Percentiles rank a stretch among this genome's conserved stretches.
phyloP scores from a whole-genome alignment of 2,329 filamentous ascomycete species.

The Ophiostoma triangulosporum region DNA sequence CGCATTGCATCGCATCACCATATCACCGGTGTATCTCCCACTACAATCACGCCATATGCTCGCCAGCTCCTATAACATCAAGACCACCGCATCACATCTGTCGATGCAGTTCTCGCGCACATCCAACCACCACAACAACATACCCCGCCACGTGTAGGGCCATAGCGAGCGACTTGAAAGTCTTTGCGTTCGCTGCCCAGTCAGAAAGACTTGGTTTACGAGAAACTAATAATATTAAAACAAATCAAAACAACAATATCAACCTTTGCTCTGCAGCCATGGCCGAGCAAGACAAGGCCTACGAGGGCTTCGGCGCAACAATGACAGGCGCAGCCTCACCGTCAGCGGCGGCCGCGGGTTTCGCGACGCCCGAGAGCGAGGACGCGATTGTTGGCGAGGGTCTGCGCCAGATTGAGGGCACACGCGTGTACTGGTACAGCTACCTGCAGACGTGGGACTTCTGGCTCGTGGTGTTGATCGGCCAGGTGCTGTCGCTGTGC shows the following conservation, averaged over 20 bases:
- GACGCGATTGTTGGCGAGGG: slow-evolving; percentile 33
- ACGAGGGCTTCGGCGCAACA: slow-evolving; percentile 2
- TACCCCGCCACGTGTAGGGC: slow-evolving; percentile 23
- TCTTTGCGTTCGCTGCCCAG: slow-evolving; percentile 51
- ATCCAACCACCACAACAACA: background rate
- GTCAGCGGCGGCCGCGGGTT: slow-evolving; percentile 7
- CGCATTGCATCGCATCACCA: background rate
- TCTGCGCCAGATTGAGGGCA: slow-evolving; percentile 40
- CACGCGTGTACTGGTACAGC: slow-evolving; percentile 46
- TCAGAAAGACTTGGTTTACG: slow-evolving; percentile 37
- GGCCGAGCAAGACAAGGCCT: slow-evolving; percentile 6
- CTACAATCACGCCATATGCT: slow-evolving; percentile 29
- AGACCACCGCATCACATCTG: slow-evolving; percentile 17
- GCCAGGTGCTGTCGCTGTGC: slow-evolving; percentile 75
- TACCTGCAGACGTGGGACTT: slow-evolving; percentile 80
- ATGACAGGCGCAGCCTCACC: background rate
- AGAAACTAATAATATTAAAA: background rate
- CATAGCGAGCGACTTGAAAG: slow-evolving; percentile 45
- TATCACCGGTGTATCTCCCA: background rate
- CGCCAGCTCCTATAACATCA: background rate
- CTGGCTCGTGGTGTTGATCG: slow-evolving; percentile 67
- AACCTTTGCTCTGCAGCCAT: background rate
- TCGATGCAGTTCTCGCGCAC: background rate
- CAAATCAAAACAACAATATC: background rate
- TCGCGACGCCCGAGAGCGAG: slow-evolving; percentile 14